Conservation (phyloP, 495 filamentous ascomycete genomes). For the Hypoxylon lenormandii region DNA sequence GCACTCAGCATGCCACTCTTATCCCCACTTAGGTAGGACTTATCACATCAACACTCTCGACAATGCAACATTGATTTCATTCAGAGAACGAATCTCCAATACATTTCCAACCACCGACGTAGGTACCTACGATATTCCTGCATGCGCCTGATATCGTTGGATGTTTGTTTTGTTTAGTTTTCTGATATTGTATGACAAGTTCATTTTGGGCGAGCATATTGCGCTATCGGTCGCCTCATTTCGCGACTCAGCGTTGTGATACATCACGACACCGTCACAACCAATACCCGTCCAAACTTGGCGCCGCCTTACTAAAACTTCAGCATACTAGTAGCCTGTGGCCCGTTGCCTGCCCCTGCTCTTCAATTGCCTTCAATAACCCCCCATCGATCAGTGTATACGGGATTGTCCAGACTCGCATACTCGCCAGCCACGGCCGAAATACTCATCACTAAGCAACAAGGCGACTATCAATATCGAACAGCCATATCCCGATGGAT, state of each 20-base stretch:
- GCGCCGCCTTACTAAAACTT: conserved; percentile 32
- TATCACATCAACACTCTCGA: conserved; percentile 14
- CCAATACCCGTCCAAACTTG: conserved; percentile 27
- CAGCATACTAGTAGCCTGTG: conserved; percentile 1
- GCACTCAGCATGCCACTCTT: not conserved
- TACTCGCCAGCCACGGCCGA: conserved; percentile 12
- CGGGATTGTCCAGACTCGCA: conserved; percentile 13
- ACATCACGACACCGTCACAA: conserved; percentile 29
- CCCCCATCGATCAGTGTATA: not conserved
- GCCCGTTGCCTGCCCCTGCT: conserved; percentile 33
- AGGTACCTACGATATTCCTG: not conserved
- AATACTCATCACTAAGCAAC: conserved; percentile 28
- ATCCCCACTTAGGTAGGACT: conserved; percentile 6
- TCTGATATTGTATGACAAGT: conserved; percentile 14
- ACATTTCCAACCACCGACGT: not conserved
- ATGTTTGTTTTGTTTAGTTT: not conserved
- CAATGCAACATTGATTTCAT: conserved; percentile 26
- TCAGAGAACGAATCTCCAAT: not conserved
- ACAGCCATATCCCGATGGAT: conserved; percentile 47
- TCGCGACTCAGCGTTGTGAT: conserved; percentile 27
- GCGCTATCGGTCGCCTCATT: conserved; percentile 23
- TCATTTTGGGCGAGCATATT: not conserved
- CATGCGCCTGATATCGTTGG: not conserved
- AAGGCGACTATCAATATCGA: conserved; percentile 6
- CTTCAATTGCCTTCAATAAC: conserved; percentile 35